These are phyloP conservation scores for Ceratobasidium sp. DNA, from an alignment of 1,284 basidiomycete genomes.

Conservation along the genomic window DNA sequence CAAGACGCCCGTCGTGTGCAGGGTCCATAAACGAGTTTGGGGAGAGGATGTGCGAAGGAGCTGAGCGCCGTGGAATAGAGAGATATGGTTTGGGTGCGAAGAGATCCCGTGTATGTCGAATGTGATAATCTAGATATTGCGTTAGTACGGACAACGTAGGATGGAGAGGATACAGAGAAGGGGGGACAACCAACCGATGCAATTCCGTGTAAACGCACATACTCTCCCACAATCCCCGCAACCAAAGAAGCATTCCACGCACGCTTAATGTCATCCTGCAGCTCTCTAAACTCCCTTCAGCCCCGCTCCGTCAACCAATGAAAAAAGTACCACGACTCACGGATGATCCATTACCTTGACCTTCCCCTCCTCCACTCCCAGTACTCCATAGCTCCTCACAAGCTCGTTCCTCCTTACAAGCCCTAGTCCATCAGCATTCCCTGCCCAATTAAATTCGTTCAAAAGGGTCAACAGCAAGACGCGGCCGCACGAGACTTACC, in stretches of 20 bases:
- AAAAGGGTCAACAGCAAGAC: slow-evolving; percentile 55
- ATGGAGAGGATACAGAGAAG: background rate
- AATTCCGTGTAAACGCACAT: slow-evolving; percentile 66
- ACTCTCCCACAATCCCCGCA: slow-evolving; percentile 64
- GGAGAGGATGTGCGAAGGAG: slow-evolving; percentile 49
- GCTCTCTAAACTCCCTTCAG: slow-evolving; percentile 56
- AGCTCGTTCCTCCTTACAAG: slow-evolving; percentile 69
- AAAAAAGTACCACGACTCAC: slow-evolving; percentile 58
- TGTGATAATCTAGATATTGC: slow-evolving; percentile 74
- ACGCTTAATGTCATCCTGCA: slow-evolving; percentile 79
- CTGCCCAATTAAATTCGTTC: slow-evolving; percentile 46
- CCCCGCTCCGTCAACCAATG: too few relatives aligned
- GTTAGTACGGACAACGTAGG: slow-evolving; percentile 22
- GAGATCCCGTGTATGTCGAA: slow-evolving; percentile 87
- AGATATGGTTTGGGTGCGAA: slow-evolving; percentile 87
- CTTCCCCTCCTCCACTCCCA: slow-evolving; percentile 67
- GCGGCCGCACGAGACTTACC: slow-evolving; percentile 49
- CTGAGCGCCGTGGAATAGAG: slow-evolving; percentile 65
- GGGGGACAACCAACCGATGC: slow-evolving; percentile 60
- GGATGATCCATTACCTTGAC: slow-evolving; percentile 73
- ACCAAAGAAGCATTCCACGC: slow-evolving; percentile 72
- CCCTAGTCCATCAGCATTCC: slow-evolving; percentile 86
- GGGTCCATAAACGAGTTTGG: slow-evolving; percentile 58
- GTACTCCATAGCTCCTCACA: slow-evolving; percentile 65
- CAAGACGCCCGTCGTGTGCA: slow-evolving; percentile 64